Evolutionary conservation across 108 stramenopile species (phyloP).

Genomic region (Fragilaria crotonensis): DNA sequence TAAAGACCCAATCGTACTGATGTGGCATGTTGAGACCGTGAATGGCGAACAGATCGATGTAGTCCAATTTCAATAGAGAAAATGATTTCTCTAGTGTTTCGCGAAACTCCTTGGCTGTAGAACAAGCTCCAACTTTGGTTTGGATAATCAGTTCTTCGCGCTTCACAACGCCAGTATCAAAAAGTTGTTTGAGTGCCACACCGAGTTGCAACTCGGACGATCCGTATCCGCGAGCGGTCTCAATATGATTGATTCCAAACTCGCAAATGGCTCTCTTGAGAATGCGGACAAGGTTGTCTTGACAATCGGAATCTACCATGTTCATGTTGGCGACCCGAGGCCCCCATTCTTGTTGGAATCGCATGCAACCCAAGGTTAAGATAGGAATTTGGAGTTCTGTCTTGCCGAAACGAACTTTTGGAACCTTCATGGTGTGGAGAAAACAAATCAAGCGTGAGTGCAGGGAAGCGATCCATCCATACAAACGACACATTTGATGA

Average conservation of each 20-base stretch:
- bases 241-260: constrained; percentile 89
- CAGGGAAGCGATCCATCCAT: background rate
- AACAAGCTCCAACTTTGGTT: constrained; percentile 60
- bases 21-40: constrained; percentile 75
- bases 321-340: constrained; percentile 23
- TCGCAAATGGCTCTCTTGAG: constrained; percentile 44
- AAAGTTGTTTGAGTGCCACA: constrained; percentile 58
- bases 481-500: background rate
- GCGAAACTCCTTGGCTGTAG: constrained; percentile 41
- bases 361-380: constrained; percentile 86
- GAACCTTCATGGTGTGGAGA: constrained; percentile 26
- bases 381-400: constrained; percentile 83
- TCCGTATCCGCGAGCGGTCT: constrained; percentile 84
- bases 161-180: constrained; percentile 46
- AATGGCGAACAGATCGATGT: constrained; percentile 81
- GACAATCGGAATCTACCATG: constrained; percentile 56
- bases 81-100: constrained; percentile 45
- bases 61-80: constrained; percentile 54
- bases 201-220: constrained; percentile 75
- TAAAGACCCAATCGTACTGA: constrained; percentile 58
- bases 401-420: constrained; percentile 77
- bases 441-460: background rate
- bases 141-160: constrained; percentile 86
- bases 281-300: constrained; percentile 67
- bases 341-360: constrained; percentile 85